A percentile compares a stretch with the other conserved stretches of the same genome.
These are phyloP conservation scores for Colletotrichum horii DNA, from an alignment of 2,329 filamentous ascomycete genomes.

Conservation along the genomic window DNA sequence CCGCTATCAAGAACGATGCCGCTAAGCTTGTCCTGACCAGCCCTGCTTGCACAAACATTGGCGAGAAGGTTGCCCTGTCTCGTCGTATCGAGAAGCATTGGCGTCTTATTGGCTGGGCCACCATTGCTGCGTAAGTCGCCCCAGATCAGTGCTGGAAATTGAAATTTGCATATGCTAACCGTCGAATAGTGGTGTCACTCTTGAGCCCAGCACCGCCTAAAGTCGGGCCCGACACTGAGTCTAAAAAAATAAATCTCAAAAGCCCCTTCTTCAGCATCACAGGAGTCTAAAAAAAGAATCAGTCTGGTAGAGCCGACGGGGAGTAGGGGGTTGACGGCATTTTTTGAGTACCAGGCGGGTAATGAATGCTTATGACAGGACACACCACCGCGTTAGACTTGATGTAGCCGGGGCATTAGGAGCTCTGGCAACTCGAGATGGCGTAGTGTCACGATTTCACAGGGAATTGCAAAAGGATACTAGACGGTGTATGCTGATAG, in stretches of 20 bases:
- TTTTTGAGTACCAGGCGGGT: conserved; percentile 18
- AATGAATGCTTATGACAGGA: conserved; percentile 20
- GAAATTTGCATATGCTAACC: conserved; percentile 25
- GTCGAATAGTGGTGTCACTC: conserved; percentile 54
- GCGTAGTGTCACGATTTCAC: conserved; percentile 1
- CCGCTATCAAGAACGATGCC: conserved; percentile 96
- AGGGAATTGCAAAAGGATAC: not conserved
- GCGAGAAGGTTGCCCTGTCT: conserved; percentile 96
- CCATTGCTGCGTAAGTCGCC: conserved; percentile 70
- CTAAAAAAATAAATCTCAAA: conserved; percentile 7
- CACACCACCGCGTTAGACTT: conserved; percentile 3
- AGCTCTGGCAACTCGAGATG: not conserved
- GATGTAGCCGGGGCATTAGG: not conserved
- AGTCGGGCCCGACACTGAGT: not conserved
- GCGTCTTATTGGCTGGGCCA: conserved; percentile 92
- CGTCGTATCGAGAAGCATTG: conserved; percentile 99
- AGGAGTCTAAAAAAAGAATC: conserved; percentile 19
- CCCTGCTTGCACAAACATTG: conserved; percentile 94
- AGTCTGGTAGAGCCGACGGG: conserved; percentile 13
- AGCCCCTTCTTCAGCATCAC: conserved; percentile 18
- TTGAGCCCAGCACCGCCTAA: conserved; percentile 56
- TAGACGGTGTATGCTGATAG: conserved; percentile 20
- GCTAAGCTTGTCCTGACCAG: conserved; percentile 93
- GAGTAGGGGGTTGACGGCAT: not conserved
- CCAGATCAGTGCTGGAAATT: not conserved